phyloP scores from a whole-genome alignment of 176 grass and related monocot species.

The Aegilops sharonensis region DNA sequence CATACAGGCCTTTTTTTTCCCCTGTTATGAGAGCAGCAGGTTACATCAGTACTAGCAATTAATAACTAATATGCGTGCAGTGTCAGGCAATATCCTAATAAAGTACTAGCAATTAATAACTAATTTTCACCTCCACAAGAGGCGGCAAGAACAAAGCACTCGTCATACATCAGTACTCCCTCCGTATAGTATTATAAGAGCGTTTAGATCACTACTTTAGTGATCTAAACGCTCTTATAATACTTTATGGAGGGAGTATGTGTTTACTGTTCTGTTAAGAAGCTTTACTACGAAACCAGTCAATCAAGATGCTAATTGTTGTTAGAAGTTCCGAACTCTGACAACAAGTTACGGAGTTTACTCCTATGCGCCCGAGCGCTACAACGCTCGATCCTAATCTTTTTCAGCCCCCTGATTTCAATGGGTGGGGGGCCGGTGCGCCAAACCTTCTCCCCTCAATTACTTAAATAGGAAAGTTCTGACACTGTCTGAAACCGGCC shows the following conservation, averaged over 20 bases:
- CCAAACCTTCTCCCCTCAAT: too few relatives aligned
- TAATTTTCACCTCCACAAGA: background rate
- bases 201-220: too few relatives aligned
- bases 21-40: conserved; percentile 35
- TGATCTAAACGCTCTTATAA: too few relatives aligned
- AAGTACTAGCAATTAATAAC: conserved; percentile 5
- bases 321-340: conserved; percentile 14
- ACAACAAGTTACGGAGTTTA: background rate
- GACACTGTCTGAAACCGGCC: too few relatives aligned
- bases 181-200: too few relatives aligned
- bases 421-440: too few relatives aligned
- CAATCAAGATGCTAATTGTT: conserved; percentile 8
- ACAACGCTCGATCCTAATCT: too few relatives aligned
- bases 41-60: background rate
- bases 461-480: too few relatives aligned
- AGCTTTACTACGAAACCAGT: background rate
- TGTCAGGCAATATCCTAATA: background rate
- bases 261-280: background rate
- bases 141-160: background rate
- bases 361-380: too few relatives aligned
- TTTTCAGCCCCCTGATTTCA: too few relatives aligned
- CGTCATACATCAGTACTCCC: background rate
- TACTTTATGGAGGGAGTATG: background rate
- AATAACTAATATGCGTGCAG: background rate
- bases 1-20: conserved; percentile 46